These are phyloP conservation scores for Limnanthes douglasii DNA, from an alignment of 345 rosid species.

Conservation along the genomic window DNA sequence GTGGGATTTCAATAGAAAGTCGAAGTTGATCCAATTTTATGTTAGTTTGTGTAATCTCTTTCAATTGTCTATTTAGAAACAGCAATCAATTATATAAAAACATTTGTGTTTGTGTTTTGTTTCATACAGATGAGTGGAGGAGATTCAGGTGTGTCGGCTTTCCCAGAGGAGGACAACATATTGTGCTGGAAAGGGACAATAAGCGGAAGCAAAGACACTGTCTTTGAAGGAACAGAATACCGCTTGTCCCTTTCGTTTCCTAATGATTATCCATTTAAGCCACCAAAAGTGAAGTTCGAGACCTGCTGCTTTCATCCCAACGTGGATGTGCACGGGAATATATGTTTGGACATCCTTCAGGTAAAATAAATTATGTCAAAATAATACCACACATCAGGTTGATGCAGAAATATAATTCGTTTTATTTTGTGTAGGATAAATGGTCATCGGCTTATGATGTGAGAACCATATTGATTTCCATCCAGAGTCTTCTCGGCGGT, in stretches of 20 bases:
- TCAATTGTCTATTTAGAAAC: neutral
- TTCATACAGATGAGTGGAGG: slow-evolving; percentile 82
- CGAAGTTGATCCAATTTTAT: too few relatives aligned
- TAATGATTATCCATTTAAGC: slow-evolving; percentile 82
- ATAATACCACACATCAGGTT: too few relatives aligned
- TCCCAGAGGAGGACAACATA: slow-evolving; percentile 93
- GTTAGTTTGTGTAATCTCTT: too few relatives aligned
- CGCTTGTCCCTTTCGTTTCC: slow-evolving; percentile 72
- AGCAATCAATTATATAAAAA: slow-evolving; percentile 1
- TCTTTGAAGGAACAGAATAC: slow-evolving; percentile 87
- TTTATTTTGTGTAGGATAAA: slow-evolving; percentile 41
- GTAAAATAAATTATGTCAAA: slow-evolving; percentile 16
- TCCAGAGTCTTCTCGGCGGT: slow-evolving; percentile 97
- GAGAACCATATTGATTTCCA: slow-evolving; percentile 65
- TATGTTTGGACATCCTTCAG: slow-evolving; percentile 97
- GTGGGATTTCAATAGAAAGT: too few relatives aligned
- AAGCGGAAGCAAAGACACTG: slow-evolving; percentile 80
- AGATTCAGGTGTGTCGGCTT: slow-evolving; percentile 90
- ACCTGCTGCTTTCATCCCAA: slow-evolving; percentile 91
- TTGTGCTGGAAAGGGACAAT: slow-evolving; percentile 97
- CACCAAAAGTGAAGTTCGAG: slow-evolving; percentile 91
- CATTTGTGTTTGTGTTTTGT: neutral
- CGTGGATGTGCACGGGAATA: slow-evolving; percentile 77
- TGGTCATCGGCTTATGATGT: slow-evolving; percentile 99
- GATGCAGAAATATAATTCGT: too few relatives aligned